Percentiles rank a stretch among this genome's conserved stretches.
These are phyloP conservation scores for Kuraishia borneana DNA, from an alignment of 805 yeast species.

Conservation along the genomic window DNA sequence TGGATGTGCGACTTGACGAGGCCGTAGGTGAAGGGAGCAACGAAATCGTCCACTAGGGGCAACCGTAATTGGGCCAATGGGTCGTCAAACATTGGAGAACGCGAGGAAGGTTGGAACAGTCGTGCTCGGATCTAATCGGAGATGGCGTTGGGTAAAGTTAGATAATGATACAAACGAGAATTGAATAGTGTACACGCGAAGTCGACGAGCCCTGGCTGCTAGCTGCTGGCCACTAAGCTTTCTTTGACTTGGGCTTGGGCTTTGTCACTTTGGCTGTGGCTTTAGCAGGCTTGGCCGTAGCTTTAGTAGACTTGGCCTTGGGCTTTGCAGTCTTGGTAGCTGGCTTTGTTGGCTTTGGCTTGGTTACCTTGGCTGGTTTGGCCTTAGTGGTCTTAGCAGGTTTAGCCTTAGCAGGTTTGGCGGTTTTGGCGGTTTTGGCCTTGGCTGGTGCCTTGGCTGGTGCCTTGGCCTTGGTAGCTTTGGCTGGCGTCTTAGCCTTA, in stretches of 20 bases:
- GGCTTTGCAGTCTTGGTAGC: slow-evolving; percentile 13
- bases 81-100: slow-evolving; percentile 14
- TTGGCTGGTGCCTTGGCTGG: slow-evolving; percentile 1
- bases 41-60: slow-evolving; percentile 8
- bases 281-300: not conserved
- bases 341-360: slow-evolving; percentile 14
- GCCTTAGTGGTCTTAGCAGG: slow-evolving; percentile 11
- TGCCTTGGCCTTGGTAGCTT: slow-evolving; percentile 2
- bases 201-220: too few relatives aligned
- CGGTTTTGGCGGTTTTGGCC: not conserved
- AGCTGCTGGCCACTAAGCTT: too few relatives aligned
- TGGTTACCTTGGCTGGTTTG: slow-evolving; percentile 5
- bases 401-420: slow-evolving; percentile 11
- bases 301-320: slow-evolving; percentile 2
- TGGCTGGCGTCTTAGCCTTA: slow-evolving; percentile 11
- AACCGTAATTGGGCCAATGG: slow-evolving; percentile 10
- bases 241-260: too few relatives aligned
- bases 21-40: slow-evolving; percentile 13
- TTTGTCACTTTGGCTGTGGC: not conserved
- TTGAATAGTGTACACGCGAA: too few relatives aligned
- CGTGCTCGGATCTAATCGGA: too few relatives aligned
- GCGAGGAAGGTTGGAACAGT: too few relatives aligned
- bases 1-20: slow-evolving; percentile 18
- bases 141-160: too few relatives aligned
- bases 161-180: too few relatives aligned